Evolutionary conservation across 164 flowering plant genomes (phyloP).

Genomic region (Nymphaea thermarum): DNA sequence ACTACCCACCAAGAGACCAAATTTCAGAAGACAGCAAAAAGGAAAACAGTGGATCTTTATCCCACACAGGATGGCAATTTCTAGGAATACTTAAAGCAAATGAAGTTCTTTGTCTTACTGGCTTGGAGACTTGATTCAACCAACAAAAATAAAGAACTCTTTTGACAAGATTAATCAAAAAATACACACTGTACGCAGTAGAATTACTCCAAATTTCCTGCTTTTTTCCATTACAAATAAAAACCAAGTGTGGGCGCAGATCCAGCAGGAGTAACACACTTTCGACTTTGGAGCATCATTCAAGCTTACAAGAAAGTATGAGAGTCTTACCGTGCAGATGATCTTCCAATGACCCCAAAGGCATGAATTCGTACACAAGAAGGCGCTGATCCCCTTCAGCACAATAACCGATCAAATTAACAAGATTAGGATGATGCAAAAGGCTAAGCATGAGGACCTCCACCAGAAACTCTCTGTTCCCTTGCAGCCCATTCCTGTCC

Average conservation of each 20-base stretch:
- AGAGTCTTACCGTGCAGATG: slow-evolving; percentile 24
- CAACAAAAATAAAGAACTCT: no score
- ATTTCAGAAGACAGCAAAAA: no score
- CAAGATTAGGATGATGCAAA: slow-evolving; percentile 29
- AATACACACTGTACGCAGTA: no score
- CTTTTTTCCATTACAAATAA: not conserved
- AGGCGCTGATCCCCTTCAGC: slow-evolving; percentile 37
- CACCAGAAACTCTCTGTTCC: slow-evolving; percentile 30
- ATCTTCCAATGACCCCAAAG: slow-evolving; percentile 31
- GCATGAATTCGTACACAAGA: slow-evolving; percentile 29
- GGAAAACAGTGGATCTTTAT: no score
- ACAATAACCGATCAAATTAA: slow-evolving; percentile 29
- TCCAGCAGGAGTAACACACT: not conserved
- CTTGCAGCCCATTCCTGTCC: slow-evolving; percentile 30
- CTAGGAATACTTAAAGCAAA: no score
- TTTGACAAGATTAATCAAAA: no score
- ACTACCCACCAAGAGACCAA: no score
- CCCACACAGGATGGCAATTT: no score
- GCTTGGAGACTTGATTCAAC: no score
- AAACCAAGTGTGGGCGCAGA: not conserved
- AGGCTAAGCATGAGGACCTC: slow-evolving; percentile 38
- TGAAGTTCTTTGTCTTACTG: no score
- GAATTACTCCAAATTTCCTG: no score
- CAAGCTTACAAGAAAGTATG: not conserved
- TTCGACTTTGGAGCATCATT: not conserved